phyloP scores from a whole-genome alignment of 768 basidiomycete genomes.

The Cystobasidium onofrii region DNA sequence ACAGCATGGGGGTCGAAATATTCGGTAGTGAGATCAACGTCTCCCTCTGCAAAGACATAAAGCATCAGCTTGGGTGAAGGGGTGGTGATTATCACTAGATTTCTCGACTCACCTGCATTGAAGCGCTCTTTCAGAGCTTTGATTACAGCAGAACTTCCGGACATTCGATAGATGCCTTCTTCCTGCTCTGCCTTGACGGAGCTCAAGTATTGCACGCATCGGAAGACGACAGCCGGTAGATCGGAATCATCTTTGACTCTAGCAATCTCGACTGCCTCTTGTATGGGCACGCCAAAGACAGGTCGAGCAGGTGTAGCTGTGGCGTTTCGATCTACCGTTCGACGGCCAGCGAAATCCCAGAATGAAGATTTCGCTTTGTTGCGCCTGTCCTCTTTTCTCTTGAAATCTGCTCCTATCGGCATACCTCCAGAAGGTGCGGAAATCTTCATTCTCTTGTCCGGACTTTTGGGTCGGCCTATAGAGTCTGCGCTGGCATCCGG shows the following conservation, averaged over 20 bases:
- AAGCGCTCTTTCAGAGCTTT: slow-evolving; percentile 87
- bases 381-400: slow-evolving; percentile 60
- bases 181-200: slow-evolving; percentile 88
- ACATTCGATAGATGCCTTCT: slow-evolving; percentile 89
- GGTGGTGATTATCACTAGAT: no score
- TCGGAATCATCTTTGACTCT: slow-evolving; percentile 61
- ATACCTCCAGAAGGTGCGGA: slow-evolving; percentile 77
- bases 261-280: slow-evolving; percentile 79
- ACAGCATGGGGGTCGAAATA: slow-evolving; percentile 98
- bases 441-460: slow-evolving; percentile 54
- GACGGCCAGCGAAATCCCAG: slow-evolving; percentile 75
- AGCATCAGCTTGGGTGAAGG: background rate
- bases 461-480: background rate
- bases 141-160: slow-evolving; percentile 85
- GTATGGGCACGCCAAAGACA: slow-evolving; percentile 79
- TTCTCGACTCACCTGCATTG: slow-evolving; percentile 63
- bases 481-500: background rate
- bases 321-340: slow-evolving; percentile 42
- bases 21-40: slow-evolving; percentile 82
- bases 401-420: slow-evolving; percentile 82
- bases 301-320: slow-evolving; percentile 53
- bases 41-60: slow-evolving; percentile 62
- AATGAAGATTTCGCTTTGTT: slow-evolving; percentile 90
- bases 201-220: slow-evolving; percentile 90
- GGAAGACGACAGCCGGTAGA: slow-evolving; percentile 87